Percentiles rank a stretch among this genome's conserved stretches.
phyloP scores from a whole-genome alignment of 2,329 filamentous ascomycete species.

The Xylaria multiplex region DNA sequence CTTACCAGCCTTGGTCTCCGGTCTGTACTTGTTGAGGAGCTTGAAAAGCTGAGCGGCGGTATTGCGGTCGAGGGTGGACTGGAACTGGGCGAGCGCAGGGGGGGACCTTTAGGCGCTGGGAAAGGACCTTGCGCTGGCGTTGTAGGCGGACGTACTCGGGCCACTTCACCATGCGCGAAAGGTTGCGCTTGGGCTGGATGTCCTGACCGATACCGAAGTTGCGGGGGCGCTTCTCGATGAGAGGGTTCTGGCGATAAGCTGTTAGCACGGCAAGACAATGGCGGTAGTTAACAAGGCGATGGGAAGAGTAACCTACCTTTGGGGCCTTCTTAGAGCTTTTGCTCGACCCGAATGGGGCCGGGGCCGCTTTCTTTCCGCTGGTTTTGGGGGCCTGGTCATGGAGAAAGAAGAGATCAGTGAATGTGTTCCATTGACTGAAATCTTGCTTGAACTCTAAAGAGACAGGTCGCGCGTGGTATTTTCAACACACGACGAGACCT shows the following conservation, averaged over 20 bases:
- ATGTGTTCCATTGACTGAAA: conserved; percentile 77
- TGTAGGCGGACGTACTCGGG: conserved; percentile 99
- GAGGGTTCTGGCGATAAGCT: conserved; percentile 79
- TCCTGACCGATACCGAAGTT: conserved; percentile 99
- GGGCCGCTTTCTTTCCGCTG: conserved; percentile 96
- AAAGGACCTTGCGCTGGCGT: conserved; percentile 93
- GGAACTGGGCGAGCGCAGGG: conserved; percentile 65
- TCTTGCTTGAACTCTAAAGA: conserved; percentile 96
- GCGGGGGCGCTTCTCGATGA: conserved; percentile 96
- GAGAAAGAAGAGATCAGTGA: conserved; percentile 99
- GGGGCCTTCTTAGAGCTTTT: conserved; percentile 93
- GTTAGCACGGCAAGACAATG: conserved; percentile 39
- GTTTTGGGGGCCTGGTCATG: conserved; percentile 99
- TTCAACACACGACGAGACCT: conserved; percentile 57
- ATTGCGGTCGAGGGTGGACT: conserved; percentile 83
- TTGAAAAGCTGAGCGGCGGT: conserved; percentile 93
- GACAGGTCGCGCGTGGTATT: conserved; percentile 64
- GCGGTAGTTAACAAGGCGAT: neutral
- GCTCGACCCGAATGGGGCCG: conserved; percentile 94
- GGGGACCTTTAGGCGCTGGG: conserved; percentile 98
- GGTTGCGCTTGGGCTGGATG: conserved; percentile 95
- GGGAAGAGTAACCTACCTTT: conserved; percentile 76
- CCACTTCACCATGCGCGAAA: conserved; percentile 99
- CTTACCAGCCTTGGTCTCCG: conserved; percentile 83
- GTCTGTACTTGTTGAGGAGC: conserved; percentile 99